Percentiles rank a stretch among this genome's conserved stretches.
Evolutionary conservation across 1,284 basidiomycete species (phyloP).

Genomic region (Apiotrichum siamense): DNA sequence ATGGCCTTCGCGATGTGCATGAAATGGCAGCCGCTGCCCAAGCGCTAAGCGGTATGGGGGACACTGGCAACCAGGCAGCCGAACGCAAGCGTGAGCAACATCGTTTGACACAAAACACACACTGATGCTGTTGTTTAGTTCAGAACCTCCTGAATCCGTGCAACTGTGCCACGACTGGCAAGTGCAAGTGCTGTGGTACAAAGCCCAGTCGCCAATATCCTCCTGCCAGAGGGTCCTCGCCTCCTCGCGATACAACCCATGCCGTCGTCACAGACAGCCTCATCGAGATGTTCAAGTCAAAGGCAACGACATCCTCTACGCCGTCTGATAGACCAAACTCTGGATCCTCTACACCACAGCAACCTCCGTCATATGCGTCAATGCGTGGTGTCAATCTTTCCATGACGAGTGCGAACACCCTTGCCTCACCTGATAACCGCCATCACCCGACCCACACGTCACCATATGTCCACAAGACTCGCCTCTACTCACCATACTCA

Average conservation of each 20-base stretch:
- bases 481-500: conserved; percentile 46
- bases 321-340: conserved; percentile 2
- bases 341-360: conserved; percentile 13
- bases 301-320: conserved; percentile 16
- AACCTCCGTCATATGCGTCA: background rate
- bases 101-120: conserved; percentile 47
- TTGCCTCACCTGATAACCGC: conserved; percentile 32
- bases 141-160: conserved; percentile 44
- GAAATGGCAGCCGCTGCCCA: conserved; percentile 45
- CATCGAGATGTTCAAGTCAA: conserved; percentile 31
- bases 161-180: conserved; percentile 48
- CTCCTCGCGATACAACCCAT: conserved; percentile 1
- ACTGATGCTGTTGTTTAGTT: conserved; percentile 21
- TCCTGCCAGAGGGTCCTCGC: background rate
- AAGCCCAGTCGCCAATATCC: conserved; percentile 16
- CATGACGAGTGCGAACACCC: conserved; percentile 9
- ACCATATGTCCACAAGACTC: conserved; percentile 45
- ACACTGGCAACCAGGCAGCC: conserved; percentile 22
- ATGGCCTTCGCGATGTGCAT: conserved; percentile 47
- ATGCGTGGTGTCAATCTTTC: conserved; percentile 2
- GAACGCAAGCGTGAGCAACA: conserved; percentile 28
- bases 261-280: conserved; percentile 23
- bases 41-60: conserved; percentile 30
- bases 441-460: conserved; percentile 43
- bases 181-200: conserved; percentile 56